Evolutionary conservation across 2,329 filamentous ascomycete species (phyloP).

Genomic region (Huntiella bhutanensis): DNA sequence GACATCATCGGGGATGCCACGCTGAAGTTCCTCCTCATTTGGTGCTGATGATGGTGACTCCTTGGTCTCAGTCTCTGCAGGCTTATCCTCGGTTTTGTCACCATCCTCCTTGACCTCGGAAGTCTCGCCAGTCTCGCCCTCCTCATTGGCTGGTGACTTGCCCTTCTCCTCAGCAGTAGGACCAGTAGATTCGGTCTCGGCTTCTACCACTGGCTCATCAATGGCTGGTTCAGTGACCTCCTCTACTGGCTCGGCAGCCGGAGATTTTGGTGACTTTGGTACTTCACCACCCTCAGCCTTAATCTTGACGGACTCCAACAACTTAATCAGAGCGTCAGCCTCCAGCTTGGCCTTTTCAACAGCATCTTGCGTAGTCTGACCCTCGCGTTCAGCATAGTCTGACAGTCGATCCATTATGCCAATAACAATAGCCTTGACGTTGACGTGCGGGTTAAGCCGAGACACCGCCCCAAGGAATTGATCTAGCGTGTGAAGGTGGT

Average conservation of each 20-base stretch:
- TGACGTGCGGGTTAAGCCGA: constrained; percentile 84
- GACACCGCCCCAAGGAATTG: constrained; percentile 88
- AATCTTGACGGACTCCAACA: constrained; percentile 63
- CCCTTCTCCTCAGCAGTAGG: neutral
- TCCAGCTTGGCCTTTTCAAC: constrained; percentile 54
- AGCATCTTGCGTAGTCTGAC: constrained; percentile 50
- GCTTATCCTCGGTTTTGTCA: neutral
- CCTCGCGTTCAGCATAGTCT: constrained; percentile 80
- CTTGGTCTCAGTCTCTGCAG: neutral
- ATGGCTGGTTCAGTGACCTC: neutral
- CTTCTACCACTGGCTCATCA: neutral
- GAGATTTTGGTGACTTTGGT: constrained; percentile 12
- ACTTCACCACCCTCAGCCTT: constrained; percentile 30
- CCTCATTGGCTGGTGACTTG: neutral
- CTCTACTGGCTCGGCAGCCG: constrained; percentile 7
- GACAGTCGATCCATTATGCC: constrained; percentile 93
- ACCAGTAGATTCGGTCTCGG: neutral
- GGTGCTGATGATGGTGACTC: neutral
- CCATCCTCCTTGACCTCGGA: constrained; percentile 23
- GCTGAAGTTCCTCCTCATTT: constrained; percentile 7
- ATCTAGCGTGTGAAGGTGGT: constrained; percentile 89
- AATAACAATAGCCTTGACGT: constrained; percentile 95
- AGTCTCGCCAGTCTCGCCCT: constrained; percentile 19
- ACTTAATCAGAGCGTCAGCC: constrained; percentile 53
- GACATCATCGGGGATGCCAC: constrained; percentile 52